These are phyloP conservation scores for Spathaspora boniae DNA, from an alignment of 805 yeast genomes.

Conservation along the genomic window DNA sequence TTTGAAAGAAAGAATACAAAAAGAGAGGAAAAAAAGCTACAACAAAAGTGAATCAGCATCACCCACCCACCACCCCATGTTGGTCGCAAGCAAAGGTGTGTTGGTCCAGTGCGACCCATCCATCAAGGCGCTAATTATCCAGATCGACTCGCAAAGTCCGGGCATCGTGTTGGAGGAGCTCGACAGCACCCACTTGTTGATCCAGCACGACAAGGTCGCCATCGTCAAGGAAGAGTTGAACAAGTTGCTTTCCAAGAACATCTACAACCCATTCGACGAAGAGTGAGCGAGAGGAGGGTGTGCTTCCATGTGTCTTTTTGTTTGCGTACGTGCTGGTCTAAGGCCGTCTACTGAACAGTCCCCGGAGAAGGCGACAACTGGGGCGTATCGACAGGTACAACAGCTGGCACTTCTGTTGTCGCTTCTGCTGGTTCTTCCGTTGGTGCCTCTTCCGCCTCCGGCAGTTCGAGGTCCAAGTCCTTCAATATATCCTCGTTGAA, in stretches of 20 bases:
- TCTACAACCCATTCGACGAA: slow-evolving; percentile 80
- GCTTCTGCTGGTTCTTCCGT: neutral
- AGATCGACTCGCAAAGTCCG: slow-evolving; percentile 71
- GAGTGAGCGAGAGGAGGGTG: slow-evolving; percentile 38
- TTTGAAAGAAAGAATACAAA: no score
- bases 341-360: neutral
- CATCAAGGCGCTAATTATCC: slow-evolving; percentile 78
- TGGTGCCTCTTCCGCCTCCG: slow-evolving; percentile 14
- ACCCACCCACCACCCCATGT: slow-evolving; percentile 22
- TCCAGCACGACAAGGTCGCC: slow-evolving; percentile 73
- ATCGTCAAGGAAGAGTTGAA: slow-evolving; percentile 76
- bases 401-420: neutral
- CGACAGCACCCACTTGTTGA: slow-evolving; percentile 86
- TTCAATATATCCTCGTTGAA: slow-evolving; percentile 26
- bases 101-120: slow-evolving; percentile 78
- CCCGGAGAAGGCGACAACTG: slow-evolving; percentile 5
- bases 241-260: slow-evolving; percentile 71
- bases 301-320: no score
- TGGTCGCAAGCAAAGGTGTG: slow-evolving; percentile 42
- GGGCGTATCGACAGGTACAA: neutral
- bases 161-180: slow-evolving; percentile 74
- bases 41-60: no score
- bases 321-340: slow-evolving; percentile 1
- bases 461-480: slow-evolving; percentile 13
- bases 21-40: neutral